Conservation (phyloP, 139 green algal genomes). For the Chlorella sp. region DNA sequence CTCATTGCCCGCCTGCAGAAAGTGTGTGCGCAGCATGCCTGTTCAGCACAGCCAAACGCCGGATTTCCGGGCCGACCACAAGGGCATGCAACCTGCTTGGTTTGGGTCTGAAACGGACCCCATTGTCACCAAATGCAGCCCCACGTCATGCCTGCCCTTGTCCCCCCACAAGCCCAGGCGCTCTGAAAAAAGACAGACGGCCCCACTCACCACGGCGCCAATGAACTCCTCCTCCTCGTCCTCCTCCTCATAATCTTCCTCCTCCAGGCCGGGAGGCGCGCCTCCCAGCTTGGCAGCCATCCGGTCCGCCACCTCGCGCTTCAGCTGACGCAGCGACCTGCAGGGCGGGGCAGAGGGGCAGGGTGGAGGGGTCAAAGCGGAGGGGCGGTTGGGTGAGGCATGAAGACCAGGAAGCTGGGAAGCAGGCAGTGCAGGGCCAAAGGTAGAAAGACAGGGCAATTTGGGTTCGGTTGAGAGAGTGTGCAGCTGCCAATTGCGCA, state of each 20-base stretch:
- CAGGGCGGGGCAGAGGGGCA: background rate
- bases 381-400: too few species aligned
- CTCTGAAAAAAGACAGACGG: too few species aligned
- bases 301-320: constrained; percentile 13
- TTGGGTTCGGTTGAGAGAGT: too few species aligned
- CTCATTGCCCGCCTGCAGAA: background rate
- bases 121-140: background rate
- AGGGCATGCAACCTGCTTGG: background rate
- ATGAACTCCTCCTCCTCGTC: background rate
- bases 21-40: background rate
- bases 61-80: too few species aligned
- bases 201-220: background rate
- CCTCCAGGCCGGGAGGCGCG: background rate
- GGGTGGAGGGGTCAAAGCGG: too few species aligned
- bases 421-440: too few species aligned
- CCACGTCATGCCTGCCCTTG: too few species aligned
- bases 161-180: too few species aligned
- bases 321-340: constrained; percentile 30
- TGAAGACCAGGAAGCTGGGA: too few species aligned
- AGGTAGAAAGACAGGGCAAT: too few species aligned
- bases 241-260: background rate
- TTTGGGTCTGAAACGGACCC: background rate
- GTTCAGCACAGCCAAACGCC: too few species aligned
- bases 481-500: background rate
- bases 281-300: constrained; percentile 22